Conservation (phyloP, 768 basidiomycete genomes). For the Amyloporia xantha region DNA sequence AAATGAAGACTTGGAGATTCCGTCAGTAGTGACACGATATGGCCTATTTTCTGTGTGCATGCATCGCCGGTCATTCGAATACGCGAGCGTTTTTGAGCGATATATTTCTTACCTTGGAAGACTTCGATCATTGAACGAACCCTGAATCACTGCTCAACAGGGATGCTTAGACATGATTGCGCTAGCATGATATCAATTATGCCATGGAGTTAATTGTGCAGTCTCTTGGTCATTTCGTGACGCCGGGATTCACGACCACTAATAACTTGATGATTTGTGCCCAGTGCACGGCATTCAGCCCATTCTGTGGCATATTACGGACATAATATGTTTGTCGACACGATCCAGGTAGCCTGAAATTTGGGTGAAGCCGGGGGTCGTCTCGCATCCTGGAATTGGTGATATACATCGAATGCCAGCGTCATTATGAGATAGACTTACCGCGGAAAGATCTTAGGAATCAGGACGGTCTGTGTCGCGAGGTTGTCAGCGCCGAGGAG, state of each 20-base stretch:
- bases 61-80: too few relatives aligned
- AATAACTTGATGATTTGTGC: neutral
- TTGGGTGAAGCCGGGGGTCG: constrained; percentile 52
- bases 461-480: too few relatives aligned
- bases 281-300: too few relatives aligned
- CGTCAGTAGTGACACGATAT: constrained; percentile 51
- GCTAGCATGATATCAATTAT: constrained; percentile 1
- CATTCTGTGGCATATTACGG: too few relatives aligned
- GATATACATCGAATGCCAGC: constrained; percentile 40
- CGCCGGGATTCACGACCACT: constrained; percentile 79
- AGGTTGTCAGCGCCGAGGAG: too few relatives aligned
- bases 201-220: constrained; percentile 65
- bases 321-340: constrained; percentile 48
- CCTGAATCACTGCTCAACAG: constrained; percentile 34
- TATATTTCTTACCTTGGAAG: constrained; percentile 43
- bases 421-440: too few relatives aligned
- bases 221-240: constrained; percentile 51
- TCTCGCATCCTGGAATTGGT: constrained; percentile 59
- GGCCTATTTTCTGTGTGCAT: constrained; percentile 50
- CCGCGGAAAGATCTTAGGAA: too few relatives aligned
- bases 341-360: constrained; percentile 59
- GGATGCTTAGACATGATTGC: constrained; percentile 6
- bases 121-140: constrained; percentile 46
- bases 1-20: constrained; percentile 38
- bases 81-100: neutral